Conservation (phyloP, 352 stramenopile genomes). For the Pythium myriotylum region DNA sequence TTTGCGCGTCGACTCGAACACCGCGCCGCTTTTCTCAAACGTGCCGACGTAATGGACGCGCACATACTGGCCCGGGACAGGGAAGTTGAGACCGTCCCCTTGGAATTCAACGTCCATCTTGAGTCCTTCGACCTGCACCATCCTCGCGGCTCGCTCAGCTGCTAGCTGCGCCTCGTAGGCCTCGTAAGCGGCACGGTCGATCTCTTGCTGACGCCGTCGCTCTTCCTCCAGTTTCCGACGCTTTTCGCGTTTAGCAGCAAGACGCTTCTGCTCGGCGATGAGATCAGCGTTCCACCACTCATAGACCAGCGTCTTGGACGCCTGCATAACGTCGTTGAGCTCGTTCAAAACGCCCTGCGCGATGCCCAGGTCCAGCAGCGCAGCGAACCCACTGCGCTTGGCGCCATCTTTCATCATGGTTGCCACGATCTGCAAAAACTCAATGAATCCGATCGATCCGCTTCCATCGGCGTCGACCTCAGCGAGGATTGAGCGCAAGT, state of each 20-base stretch:
- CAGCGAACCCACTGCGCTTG: slow-evolving; percentile 41
- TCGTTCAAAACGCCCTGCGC: slow-evolving; percentile 65
- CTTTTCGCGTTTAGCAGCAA: slow-evolving; percentile 56
- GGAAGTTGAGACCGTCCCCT: slow-evolving; percentile 61
- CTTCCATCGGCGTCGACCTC: slow-evolving; percentile 73
- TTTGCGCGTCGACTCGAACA: slow-evolving; percentile 71
- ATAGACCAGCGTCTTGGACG: slow-evolving; percentile 49
- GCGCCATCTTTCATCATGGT: slow-evolving; percentile 47
- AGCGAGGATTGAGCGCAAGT: slow-evolving; percentile 58
- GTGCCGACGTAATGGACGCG: slow-evolving; percentile 71
- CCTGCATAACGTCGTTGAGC: slow-evolving; percentile 59
- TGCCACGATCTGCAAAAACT: slow-evolving; percentile 71
- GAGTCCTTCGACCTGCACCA: slow-evolving; percentile 46
- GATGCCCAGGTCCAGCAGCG: slow-evolving; percentile 58
- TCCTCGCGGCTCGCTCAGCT: slow-evolving; percentile 43
- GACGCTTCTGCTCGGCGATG: slow-evolving; percentile 69
- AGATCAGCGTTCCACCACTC: slow-evolving; percentile 71
- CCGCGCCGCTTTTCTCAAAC: slow-evolving; percentile 48
- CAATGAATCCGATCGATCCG: slow-evolving; percentile 69
- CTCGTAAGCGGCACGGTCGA: slow-evolving; percentile 42
- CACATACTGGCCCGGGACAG: slow-evolving; percentile 60
- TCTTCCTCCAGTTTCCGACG: slow-evolving; percentile 52
- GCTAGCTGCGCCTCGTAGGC: slow-evolving; percentile 49
- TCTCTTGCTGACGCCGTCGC: slow-evolving; percentile 41
- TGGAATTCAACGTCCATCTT: slow-evolving; percentile 54